phyloP scores from a whole-genome alignment of 2,329 filamentous ascomycete genomes.

The Hypocrella siamensis region DNA sequence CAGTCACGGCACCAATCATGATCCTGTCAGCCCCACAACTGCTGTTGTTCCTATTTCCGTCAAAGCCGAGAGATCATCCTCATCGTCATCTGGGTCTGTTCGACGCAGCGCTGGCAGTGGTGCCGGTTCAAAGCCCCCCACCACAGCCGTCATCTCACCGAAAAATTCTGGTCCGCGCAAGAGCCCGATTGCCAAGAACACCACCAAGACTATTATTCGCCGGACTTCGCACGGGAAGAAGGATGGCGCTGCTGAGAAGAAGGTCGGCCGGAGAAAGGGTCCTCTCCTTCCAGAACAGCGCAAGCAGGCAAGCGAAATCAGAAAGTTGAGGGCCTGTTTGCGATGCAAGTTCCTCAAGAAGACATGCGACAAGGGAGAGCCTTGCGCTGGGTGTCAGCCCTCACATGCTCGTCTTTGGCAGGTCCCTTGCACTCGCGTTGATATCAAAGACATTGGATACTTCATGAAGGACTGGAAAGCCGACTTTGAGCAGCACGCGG shows the following conservation, averaged over 20 bases:
- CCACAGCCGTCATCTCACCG: conserved; percentile 44
- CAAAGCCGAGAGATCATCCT: conserved; percentile 32
- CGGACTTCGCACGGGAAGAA: conserved; percentile 65
- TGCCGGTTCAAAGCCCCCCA: conserved; percentile 42
- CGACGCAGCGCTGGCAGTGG: conserved; percentile 46
- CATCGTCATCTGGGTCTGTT: conserved; percentile 18
- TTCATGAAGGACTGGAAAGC: conserved; percentile 99
- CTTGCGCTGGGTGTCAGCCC: conserved; percentile 86
- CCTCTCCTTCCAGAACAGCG: conserved; percentile 85
- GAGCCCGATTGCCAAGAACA: conserved; percentile 63
- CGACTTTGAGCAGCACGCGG: conserved; percentile 84
- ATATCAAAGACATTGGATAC: conserved; percentile 96
- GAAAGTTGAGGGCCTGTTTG: conserved; percentile 83
- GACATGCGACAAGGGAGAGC: conserved; percentile 95
- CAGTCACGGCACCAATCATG: conserved; percentile 28
- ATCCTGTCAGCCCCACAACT: conserved; percentile 51
- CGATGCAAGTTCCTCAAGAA: conserved; percentile 99
- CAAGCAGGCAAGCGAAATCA: conserved; percentile 92
- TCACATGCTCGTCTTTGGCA: conserved; percentile 94
- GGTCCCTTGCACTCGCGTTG: conserved; percentile 91
- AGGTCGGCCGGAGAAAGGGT: conserved; percentile 77
- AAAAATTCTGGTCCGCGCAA: conserved; percentile 57
- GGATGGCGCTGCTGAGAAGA: conserved; percentile 69
- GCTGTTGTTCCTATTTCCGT: conserved; percentile 54
- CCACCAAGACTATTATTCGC: conserved; percentile 68